Base-by-base conservation (phyloP, 106 monocot species). In the Ottelia alismoides region DNA sequence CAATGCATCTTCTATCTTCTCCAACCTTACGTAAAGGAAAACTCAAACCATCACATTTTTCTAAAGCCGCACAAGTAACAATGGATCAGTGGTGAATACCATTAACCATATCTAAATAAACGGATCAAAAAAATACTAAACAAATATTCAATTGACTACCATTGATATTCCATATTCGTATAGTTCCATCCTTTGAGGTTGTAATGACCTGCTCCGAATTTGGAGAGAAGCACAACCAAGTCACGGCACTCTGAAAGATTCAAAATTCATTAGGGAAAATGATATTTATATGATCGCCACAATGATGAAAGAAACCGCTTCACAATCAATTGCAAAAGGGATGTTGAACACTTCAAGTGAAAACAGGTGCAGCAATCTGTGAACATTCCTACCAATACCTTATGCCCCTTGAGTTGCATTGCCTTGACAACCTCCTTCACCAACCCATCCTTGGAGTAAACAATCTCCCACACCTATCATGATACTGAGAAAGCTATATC, bases 351-450 rank as follows among this genome's bases (percentile, higher is more conserved):
- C n/a, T 31, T 57, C 28, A 53, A 24, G 11, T 43, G 16, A 43
- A 16, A 43, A 43, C 6, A 43, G 40, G 16, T 43, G 40, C 10
- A n/a, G 3, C 10, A 52, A 28, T 63, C 53, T n/a, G n/a, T n/a
- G n/a, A n/a, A n/a, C n/a, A n/a, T n/a, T n/a, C n/a, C n/a, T n/a
- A n/a, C n/a, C n/a, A n/a, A n/a, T n/a, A 90, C 98, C 86, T 99
- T 91, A 46, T 99, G 98, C 23, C 98, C 98, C 67, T 86, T 99
- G 23, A 99, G 77, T 73, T 90, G 90, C 98, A 99, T 99, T 28
- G 73, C 98, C 72, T 66, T 90, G n/a, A 60, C 46, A 69, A 99
- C 67, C 71, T 91, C 98, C 78, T 99, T 99, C 54, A 86, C 98
- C 10, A 86, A 90, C 2, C 86, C 79, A 72, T 99, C 98, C 60